Evolutionary conservation across 2,329 filamentous ascomycete species (phyloP).

Genomic region (Atkinsonella texensis): DNA sequence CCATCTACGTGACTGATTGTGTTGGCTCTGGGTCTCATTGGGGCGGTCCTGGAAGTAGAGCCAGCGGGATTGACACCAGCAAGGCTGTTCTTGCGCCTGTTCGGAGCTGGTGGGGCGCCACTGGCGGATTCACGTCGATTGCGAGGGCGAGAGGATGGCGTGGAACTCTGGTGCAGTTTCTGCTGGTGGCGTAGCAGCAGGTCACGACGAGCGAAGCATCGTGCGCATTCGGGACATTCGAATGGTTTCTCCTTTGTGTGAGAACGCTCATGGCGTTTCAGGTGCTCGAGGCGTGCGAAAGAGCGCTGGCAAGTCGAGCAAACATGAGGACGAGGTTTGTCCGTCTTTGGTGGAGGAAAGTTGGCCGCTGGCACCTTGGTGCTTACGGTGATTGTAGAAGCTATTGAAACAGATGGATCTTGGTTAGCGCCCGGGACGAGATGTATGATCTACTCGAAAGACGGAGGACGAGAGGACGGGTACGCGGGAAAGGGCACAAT

Average conservation of each 20-base stretch:
- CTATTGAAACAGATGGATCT: constrained; percentile 15
- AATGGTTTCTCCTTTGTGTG: constrained; percentile 99
- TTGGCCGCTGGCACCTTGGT: constrained; percentile 28
- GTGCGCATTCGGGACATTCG: constrained; percentile 84
- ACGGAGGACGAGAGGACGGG: background rate
- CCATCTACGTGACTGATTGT: constrained; percentile 91
- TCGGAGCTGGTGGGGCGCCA: constrained; percentile 51
- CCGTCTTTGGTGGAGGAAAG: constrained; percentile 82
- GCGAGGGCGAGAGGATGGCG: constrained; percentile 73
- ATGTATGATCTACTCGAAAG: background rate
- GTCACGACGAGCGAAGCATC: constrained; percentile 91
- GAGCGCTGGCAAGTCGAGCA: constrained; percentile 85
- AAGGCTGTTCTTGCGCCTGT: constrained; percentile 83
- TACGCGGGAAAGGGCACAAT: background rate
- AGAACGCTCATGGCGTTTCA: constrained; percentile 96
- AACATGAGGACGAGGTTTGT: constrained; percentile 91
- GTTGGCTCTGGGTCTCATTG: constrained; percentile 81
- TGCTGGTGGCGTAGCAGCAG: constrained; percentile 90
- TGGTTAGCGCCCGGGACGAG: constrained; percentile 17
- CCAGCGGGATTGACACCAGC: constrained; percentile 41
- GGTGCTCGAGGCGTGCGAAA: constrained; percentile 87
- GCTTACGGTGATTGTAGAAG: constrained; percentile 40
- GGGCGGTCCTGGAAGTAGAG: constrained; percentile 33
- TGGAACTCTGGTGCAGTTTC: constrained; percentile 90
- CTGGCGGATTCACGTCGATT: constrained; percentile 85